These are phyloP conservation scores for Mrakia gelida DNA, from an alignment of 768 basidiomycete genomes.

Conservation along the genomic window DNA sequence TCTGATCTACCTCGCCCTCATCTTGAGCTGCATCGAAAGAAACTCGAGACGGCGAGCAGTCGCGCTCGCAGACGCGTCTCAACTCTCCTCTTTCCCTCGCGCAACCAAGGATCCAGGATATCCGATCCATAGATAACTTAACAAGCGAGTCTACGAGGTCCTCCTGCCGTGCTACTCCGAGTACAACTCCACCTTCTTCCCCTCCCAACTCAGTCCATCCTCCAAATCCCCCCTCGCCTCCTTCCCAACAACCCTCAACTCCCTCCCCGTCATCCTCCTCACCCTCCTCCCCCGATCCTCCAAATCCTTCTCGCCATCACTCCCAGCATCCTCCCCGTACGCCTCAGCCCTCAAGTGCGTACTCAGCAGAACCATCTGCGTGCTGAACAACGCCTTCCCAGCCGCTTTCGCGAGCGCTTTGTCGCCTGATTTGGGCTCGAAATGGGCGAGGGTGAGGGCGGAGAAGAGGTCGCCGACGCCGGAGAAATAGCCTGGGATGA, in stretches of 20 bases:
- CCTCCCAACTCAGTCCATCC: slow-evolving; percentile 20
- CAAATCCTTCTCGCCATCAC: slow-evolving; percentile 71
- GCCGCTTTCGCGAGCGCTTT: slow-evolving; percentile 21
- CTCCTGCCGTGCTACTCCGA: neutral
- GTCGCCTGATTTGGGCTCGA: slow-evolving; percentile 38
- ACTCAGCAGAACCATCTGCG: slow-evolving; percentile 30
- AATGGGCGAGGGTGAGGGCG: slow-evolving; percentile 81
- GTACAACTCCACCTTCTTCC: slow-evolving; percentile 17
- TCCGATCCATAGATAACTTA: neutral
- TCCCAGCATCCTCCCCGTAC: slow-evolving; percentile 59
- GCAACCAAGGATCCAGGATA: neutral
- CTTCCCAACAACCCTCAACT: slow-evolving; percentile 63
- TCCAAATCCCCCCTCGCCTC: slow-evolving; percentile 23
- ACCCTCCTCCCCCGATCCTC: slow-evolving; percentile 61
- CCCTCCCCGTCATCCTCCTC: slow-evolving; percentile 74
- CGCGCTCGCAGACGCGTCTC: neutral
- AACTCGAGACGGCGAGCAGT: neutral
- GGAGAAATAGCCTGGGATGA: slow-evolving; percentile 85
- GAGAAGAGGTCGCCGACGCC: slow-evolving; percentile 98
- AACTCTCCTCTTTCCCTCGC: neutral
- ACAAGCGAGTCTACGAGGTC: neutral
- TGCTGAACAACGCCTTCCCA: slow-evolving; percentile 17
- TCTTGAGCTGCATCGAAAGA: neutral
- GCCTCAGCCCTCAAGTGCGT: slow-evolving; percentile 36
- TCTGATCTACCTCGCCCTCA: neutral